These are phyloP conservation scores for Juglanconis juglandina DNA, from an alignment of 2,329 filamentous ascomycete genomes.

Conservation along the genomic window DNA sequence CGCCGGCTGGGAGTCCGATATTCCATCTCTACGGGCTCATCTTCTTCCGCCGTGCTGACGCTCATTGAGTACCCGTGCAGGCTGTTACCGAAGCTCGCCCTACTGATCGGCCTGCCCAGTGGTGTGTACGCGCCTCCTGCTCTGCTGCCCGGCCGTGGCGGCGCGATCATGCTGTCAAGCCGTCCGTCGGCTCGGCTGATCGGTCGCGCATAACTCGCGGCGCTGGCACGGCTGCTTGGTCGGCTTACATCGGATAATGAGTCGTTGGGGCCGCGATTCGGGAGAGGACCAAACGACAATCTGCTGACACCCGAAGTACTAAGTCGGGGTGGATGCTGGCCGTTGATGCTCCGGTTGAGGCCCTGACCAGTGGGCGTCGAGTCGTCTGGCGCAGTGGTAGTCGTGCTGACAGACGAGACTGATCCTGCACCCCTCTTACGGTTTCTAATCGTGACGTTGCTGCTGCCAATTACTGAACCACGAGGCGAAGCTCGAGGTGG, in stretches of 20 bases:
- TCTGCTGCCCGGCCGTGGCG: slow-evolving; percentile 62
- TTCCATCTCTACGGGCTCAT: slow-evolving; percentile 30
- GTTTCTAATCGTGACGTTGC: slow-evolving; percentile 60
- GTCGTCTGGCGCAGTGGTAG: slow-evolving; percentile 44
- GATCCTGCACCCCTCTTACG: slow-evolving; percentile 65
- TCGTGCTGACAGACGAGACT: slow-evolving; percentile 41
- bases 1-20: slow-evolving; percentile 54
- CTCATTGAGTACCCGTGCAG: slow-evolving; percentile 57
- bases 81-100: slow-evolving; percentile 67
- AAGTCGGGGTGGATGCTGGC: slow-evolving; percentile 54
- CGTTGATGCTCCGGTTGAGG: slow-evolving; percentile 25
- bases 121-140: slow-evolving; percentile 61
- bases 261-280: slow-evolving; percentile 48
- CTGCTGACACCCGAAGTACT: slow-evolving; percentile 62
- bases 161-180: slow-evolving; percentile 38
- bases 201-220: slow-evolving; percentile 52
- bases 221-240: slow-evolving; percentile 70
- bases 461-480: slow-evolving; percentile 36
- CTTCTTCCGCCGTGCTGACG: slow-evolving; percentile 51
- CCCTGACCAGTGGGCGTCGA: slow-evolving; percentile 43
- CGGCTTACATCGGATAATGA: slow-evolving; percentile 51
- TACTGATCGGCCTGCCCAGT: slow-evolving; percentile 56
- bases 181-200: slow-evolving; percentile 47
- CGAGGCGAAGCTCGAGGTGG: slow-evolving; percentile 81
- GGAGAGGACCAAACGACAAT: slow-evolving; percentile 54